Evolutionary conservation across 106 monocot genomes (phyloP), one percentile per base, ranked within the genome.

Genomic region (Dendrobium chrysotoxum): DNA sequence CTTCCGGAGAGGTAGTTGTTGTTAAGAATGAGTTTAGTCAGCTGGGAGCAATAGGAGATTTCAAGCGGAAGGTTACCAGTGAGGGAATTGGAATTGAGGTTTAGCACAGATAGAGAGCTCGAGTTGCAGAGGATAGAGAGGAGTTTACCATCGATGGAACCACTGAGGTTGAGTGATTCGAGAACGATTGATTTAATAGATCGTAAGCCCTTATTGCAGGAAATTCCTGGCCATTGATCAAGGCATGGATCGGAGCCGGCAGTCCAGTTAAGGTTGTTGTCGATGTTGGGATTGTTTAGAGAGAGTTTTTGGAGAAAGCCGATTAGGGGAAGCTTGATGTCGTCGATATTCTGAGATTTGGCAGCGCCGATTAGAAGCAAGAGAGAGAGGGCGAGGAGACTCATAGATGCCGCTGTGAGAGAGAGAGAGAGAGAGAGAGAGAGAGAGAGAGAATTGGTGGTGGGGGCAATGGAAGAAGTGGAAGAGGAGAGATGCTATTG

Each of bases 1-100:
- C 1, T 30, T 0, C 90, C 90, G 0, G 85, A 84, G 42, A 90
- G 84, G 38, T 28, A 41, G 58, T 90, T 90, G 18, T 76, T 46
- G 13, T 41, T 26, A 50, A 90, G 53, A 31, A 68, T 70, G 26
- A 90, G 45, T 40, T 77, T 79, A 2, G 83, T 84, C 41, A 88
- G 81, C 6, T 68, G 15, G 54, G 47, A 11, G 80, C 87, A 88
- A 5, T 50, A 31, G 28, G 79, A 68, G 46, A 90, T 88, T 41
- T 81, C 84, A 1, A 72, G 66, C 35, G 81, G 79, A 18, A 88
- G 68, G 4, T 13, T 26, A 0, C 90, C 86, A 0, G 23, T 53
- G 28, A 90, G 75, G 31, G 9, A 16, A 47, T 88, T 88, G 53
- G 65, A 8, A 0, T 17, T 3, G 66, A 90, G 83, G 72, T 64